Conservation (phyloP, 2,329 filamentous ascomycete species). For the Colletotrichum lindemuthianum region DNA sequence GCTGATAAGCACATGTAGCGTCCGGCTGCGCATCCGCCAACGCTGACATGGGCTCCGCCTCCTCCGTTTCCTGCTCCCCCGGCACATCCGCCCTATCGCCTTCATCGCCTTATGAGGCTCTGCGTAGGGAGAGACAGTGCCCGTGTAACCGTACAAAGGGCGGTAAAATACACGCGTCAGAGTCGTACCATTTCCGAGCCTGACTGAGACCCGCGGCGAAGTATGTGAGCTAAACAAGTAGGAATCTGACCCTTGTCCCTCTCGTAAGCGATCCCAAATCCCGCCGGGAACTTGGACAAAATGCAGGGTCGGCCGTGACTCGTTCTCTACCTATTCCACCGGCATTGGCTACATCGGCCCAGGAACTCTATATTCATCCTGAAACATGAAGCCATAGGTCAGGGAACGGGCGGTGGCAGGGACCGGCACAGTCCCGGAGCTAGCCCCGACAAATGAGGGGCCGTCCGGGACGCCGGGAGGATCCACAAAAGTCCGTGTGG, state of each 20-base stretch:
- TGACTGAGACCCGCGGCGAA: not conserved
- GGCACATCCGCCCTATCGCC: not conserved
- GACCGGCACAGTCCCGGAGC: not conserved
- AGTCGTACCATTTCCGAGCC: slow-evolving; percentile 21
- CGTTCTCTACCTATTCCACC: not conserved
- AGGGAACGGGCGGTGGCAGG: not conserved
- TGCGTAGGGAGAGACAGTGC: not conserved
- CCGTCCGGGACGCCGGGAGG: not conserved
- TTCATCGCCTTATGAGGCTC: not conserved
- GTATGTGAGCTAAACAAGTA: not conserved
- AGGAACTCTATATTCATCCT: too few species aligned
- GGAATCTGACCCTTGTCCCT: not conserved
- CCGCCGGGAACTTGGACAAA: not conserved
- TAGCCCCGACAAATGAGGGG: not conserved
- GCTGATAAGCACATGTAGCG: not conserved
- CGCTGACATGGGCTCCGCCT: slow-evolving; percentile 12
- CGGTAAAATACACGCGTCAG: not conserved
- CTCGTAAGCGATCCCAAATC: slow-evolving; percentile 3
- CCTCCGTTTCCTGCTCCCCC: not conserved
- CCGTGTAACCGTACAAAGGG: too few species aligned
- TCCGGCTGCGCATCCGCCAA: slow-evolving; percentile 4
- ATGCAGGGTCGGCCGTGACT: not conserved
- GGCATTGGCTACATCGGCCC: not conserved
- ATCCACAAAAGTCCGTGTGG: not conserved
- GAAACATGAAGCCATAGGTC: not conserved